Percentiles rank a stretch among this genome's conserved stretches.
Conservation (phyloP, 176 grass and related monocot species). For the Chrysopogon serrulatus region DNA sequence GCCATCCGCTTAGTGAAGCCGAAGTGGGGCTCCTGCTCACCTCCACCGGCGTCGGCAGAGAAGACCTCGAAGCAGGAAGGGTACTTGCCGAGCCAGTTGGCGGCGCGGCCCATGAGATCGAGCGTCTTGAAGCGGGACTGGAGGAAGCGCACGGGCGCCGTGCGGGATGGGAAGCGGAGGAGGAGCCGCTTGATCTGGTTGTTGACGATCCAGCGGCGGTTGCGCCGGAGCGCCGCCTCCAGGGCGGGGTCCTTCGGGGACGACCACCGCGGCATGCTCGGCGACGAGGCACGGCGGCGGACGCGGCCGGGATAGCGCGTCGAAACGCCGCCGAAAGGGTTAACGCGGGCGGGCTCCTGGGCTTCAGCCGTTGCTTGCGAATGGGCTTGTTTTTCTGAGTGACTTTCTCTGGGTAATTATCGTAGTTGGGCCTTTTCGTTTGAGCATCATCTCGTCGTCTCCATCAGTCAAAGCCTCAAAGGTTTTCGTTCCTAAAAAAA, state of each 20-base stretch:
- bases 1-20: constrained; percentile 87
- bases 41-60: constrained; percentile 4
- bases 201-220: constrained; percentile 89
- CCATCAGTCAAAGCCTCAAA: too few species aligned
- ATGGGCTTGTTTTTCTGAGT: background rate
- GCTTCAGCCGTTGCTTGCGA: background rate
- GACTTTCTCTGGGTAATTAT: too few species aligned
- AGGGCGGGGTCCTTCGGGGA: constrained; percentile 73
- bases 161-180: constrained; percentile 61
- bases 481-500: too few species aligned
- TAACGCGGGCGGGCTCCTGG: background rate
- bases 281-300: background rate
- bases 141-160: constrained; percentile 67
- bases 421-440: too few species aligned
- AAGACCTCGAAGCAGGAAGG: constrained; percentile 80
- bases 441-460: too few species aligned
- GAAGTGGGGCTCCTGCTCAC: constrained; percentile 45
- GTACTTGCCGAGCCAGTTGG: constrained; percentile 95
- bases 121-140: constrained; percentile 77
- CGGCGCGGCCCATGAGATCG: constrained; percentile 72
- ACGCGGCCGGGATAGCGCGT: background rate
- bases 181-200: constrained; percentile 94
- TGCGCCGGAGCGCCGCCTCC: constrained; percentile 67
- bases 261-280: constrained; percentile 64
- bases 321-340: background rate